phyloP scores from a whole-genome alignment of 257 asterid genomes.

The Mentha longifolia region DNA sequence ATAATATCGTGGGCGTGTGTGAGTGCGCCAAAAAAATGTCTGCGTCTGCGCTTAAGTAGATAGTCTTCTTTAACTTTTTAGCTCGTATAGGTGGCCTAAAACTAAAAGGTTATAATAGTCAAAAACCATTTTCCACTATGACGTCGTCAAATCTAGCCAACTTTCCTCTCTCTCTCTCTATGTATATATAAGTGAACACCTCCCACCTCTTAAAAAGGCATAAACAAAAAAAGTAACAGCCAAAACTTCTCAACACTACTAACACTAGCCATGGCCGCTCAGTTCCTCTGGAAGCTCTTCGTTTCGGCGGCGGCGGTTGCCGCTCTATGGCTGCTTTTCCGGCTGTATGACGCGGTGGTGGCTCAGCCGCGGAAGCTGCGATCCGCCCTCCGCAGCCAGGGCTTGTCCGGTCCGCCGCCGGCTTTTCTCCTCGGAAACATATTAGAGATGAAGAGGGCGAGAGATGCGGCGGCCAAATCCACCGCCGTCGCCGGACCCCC shows the following conservation, averaged over 20 bases:
- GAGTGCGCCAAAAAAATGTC: too few relatives aligned
- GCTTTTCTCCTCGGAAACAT: slow-evolving; percentile 48
- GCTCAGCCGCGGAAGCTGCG: slow-evolving; percentile 51
- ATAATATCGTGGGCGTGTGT: too few relatives aligned
- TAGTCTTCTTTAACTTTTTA: not conserved
- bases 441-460: slow-evolving; percentile 45
- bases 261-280: not conserved
- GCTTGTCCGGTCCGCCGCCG: slow-evolving; percentile 55
- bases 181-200: too few relatives aligned
- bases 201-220: not conserved
- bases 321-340: slow-evolving; percentile 33
- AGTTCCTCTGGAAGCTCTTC: slow-evolving; percentile 20
- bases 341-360: slow-evolving; percentile 43
- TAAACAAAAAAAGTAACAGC: not conserved
- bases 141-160: too few relatives aligned
- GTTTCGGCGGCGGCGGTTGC: slow-evolving; percentile 30
- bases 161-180: too few relatives aligned
- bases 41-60: too few relatives aligned
- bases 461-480: slow-evolving; percentile 23
- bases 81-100: not conserved
- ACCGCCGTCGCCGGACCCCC: slow-evolving; percentile 32
- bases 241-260: not conserved
- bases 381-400: slow-evolving; percentile 50
- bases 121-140: too few relatives aligned
- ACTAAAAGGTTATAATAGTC: too few relatives aligned